phyloP scores from a whole-genome alignment of 768 basidiomycete species.

The Peribolospora baueri region DNA sequence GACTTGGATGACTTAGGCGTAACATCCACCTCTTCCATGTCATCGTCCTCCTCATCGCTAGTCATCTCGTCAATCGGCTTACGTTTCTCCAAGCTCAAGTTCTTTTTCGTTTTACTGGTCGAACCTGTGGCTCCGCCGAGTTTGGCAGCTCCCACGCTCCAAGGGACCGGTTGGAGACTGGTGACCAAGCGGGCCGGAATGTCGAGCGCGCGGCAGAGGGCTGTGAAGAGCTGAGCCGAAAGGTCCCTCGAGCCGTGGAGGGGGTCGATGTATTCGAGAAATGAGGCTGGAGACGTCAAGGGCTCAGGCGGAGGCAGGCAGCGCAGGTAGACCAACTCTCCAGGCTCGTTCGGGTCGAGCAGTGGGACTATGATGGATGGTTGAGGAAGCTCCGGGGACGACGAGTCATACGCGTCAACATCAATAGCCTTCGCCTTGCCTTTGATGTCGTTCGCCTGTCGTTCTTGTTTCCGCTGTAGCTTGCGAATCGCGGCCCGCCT shows the following conservation, averaged over 20 bases:
- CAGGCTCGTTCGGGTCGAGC: background rate
- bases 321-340: background rate
- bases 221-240: slow-evolving; percentile 74
- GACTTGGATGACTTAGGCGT: slow-evolving; percentile 7
- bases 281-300: too few species aligned
- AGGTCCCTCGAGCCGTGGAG: slow-evolving; percentile 57
- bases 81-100: slow-evolving; percentile 6
- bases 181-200: slow-evolving; percentile 69
- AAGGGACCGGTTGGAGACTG: slow-evolving; percentile 76
- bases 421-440: background rate
- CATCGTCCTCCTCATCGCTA: slow-evolving; percentile 15
- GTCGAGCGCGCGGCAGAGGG: slow-evolving; percentile 59
- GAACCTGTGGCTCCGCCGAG: background rate
- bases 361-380: background rate
- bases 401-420: background rate
- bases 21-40: slow-evolving; percentile 12
- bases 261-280: slow-evolving; percentile 30
- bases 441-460: background rate
- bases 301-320: background rate
- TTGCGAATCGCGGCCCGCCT: background rate
- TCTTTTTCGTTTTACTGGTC: slow-evolving; percentile 3
- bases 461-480: too few species aligned
- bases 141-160: slow-evolving; percentile 29
- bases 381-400: too few species aligned
- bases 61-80: slow-evolving; percentile 8